Conservation (phyloP, 192 early-diverging fungal genomes). For the Mortierella claussenii region DNA sequence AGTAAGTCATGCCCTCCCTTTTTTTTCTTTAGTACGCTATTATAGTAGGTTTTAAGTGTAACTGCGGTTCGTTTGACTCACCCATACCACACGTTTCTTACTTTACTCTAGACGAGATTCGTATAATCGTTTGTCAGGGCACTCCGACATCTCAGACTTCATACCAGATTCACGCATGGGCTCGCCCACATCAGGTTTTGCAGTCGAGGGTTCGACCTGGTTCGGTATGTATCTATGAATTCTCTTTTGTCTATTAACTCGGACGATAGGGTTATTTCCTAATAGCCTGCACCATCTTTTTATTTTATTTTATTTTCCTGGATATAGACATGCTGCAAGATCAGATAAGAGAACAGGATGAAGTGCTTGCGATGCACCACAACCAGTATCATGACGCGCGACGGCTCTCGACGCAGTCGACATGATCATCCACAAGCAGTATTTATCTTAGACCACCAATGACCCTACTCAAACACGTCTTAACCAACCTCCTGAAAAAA, state of each 20-base stretch:
- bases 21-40: no score
- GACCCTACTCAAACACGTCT: no score
- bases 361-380: neutral
- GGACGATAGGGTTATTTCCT: no score
- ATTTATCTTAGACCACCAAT: no score
- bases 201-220: conserved; percentile 33
- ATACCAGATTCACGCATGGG: conserved; percentile 7
- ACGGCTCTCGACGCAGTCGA: neutral
- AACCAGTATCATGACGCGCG: neutral
- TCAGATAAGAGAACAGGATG: conserved; percentile 35
- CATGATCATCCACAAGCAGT: no score
- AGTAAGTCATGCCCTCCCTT: no score
- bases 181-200: conserved; percentile 8
- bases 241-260: neutral
- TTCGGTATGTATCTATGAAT: conserved; percentile 16
- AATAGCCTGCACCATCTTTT: no score
- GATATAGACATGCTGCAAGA: conserved; percentile 39
- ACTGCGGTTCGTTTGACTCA: no score
- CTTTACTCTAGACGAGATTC: conserved; percentile 33
- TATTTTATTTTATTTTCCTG: no score
- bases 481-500: no score
- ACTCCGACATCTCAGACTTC: conserved; percentile 27
- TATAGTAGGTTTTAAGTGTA: no score
- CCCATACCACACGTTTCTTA: no score
- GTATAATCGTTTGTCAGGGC: conserved; percentile 12